Percentiles rank a stretch among this genome's conserved stretches.
Evolutionary conservation across 2,329 filamentous ascomycete species (phyloP).

Genomic region (Coniella lustricola): DNA sequence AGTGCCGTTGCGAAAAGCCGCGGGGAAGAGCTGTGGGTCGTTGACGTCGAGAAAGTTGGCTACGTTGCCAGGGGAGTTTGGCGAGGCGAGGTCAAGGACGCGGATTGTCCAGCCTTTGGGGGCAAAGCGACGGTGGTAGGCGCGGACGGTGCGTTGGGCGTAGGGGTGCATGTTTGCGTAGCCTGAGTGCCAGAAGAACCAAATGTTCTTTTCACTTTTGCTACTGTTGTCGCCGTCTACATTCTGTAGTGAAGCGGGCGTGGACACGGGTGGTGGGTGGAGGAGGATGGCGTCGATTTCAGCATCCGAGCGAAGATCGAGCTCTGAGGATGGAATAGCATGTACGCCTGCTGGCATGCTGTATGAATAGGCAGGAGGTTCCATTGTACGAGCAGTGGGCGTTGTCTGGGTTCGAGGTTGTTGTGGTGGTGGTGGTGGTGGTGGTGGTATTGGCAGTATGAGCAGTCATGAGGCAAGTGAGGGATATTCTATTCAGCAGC

Average conservation of each 20-base stretch:
- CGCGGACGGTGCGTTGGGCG: conserved; percentile 43
- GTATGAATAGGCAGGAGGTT: conserved; percentile 21
- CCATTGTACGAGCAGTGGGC: too few relatives aligned
- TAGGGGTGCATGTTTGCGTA: conserved; percentile 43
- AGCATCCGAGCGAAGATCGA: conserved; percentile 39
- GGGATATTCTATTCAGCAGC: too few relatives aligned
- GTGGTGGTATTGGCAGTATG: too few relatives aligned
- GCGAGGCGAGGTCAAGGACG: conserved; percentile 36
- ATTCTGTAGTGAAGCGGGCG: too few relatives aligned
- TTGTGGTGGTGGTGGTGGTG: not conserved
- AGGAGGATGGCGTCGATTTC: conserved; percentile 37
- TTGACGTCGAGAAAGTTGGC: conserved; percentile 40
- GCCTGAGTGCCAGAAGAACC: conserved; percentile 52
- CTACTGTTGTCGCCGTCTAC: too few relatives aligned
- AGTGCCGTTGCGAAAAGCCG: conserved; percentile 40
- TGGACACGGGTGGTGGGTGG: conserved; percentile 28
- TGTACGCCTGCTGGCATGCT: conserved; percentile 33
- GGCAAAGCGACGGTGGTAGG: conserved; percentile 47
- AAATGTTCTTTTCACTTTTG: conserved; percentile 46
- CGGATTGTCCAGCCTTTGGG: conserved; percentile 46
- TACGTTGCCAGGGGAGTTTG: conserved; percentile 40
- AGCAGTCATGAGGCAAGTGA: too few relatives aligned
- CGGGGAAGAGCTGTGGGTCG: conserved; percentile 37
- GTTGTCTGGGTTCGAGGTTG: too few relatives aligned
- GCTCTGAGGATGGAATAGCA: conserved; percentile 29